These are phyloP conservation scores for Arabis hirsuta DNA, from an alignment of 345 rosid genomes.

Conservation along the genomic window DNA sequence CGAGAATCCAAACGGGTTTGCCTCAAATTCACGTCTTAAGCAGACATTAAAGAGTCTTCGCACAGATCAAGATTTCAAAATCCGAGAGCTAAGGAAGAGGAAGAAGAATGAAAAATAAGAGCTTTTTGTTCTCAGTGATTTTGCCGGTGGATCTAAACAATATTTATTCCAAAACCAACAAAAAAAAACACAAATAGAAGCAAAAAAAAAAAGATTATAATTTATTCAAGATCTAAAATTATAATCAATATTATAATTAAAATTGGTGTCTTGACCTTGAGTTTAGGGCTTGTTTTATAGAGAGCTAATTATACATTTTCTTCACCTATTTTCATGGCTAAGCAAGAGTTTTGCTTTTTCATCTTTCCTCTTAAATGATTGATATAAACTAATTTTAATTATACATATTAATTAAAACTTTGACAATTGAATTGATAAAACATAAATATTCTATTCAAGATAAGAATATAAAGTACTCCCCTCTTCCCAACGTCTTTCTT, in stretches of 20 bases:
- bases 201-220: neutral
- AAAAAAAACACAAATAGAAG: neutral
- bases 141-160: slow-evolving; percentile 47
- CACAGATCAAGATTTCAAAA: slow-evolving; percentile 38
- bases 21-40: slow-evolving; percentile 35
- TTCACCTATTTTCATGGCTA: slow-evolving; percentile 43
- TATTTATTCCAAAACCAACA: slow-evolving; percentile 11
- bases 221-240: slow-evolving; percentile 41
- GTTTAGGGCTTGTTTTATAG: slow-evolving; percentile 41
- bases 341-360: slow-evolving; percentile 44
- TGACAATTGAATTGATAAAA: neutral
- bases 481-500: slow-evolving; percentile 14
- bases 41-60: slow-evolving; percentile 10
- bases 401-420: neutral
- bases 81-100: slow-evolving; percentile 30
- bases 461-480: slow-evolving; percentile 1
- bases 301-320: slow-evolving; percentile 45
- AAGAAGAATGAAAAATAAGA: neutral
- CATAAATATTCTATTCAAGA: neutral
- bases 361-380: slow-evolving; percentile 31
- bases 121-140: slow-evolving; percentile 40
- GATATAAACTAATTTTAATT: slow-evolving; percentile 11
- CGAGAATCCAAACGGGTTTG: slow-evolving; percentile 31
- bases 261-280: slow-evolving; percentile 45
- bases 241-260: slow-evolving; percentile 21